These are phyloP conservation scores for Microbotryum violaceum DNA, from an alignment of 1,284 basidiomycete genomes.

Conservation along the genomic window DNA sequence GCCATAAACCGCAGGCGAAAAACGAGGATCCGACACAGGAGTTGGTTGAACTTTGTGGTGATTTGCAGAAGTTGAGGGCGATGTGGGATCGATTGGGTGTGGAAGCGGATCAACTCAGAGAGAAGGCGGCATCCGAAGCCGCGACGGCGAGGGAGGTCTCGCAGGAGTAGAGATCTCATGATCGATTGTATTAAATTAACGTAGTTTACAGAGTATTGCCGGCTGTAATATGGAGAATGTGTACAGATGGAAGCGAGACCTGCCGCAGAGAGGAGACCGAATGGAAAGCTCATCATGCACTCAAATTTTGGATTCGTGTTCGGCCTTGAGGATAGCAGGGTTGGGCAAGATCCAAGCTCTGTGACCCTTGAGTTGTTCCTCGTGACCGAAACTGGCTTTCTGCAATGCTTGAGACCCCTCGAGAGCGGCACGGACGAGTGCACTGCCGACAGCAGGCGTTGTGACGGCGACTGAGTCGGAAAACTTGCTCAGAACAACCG, in stretches of 20 bases:
- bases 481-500: slow-evolving; percentile 44
- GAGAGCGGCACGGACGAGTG: slow-evolving; percentile 22
- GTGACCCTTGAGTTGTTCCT: slow-evolving; percentile 3
- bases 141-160: no score
- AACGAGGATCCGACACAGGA: background rate
- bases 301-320: no score
- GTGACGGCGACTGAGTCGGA: slow-evolving; percentile 46
- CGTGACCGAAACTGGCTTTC: background rate
- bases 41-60: slow-evolving; percentile 5
- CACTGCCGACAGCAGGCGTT: slow-evolving; percentile 28
- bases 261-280: no score
- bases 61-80: background rate
- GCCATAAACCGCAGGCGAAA: slow-evolving; percentile 20
- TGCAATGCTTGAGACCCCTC: background rate
- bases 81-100: slow-evolving; percentile 1
- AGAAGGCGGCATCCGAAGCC: no score
- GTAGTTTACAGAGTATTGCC: no score
- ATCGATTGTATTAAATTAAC: no score
- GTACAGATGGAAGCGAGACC: no score
- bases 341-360: slow-evolving; percentile 13
- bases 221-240: no score
- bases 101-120: no score
- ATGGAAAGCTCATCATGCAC: no score
- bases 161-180: no score
- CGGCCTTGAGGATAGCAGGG: background rate